Evolutionary conservation across 1,139 yeast genomes (phyloP).

Genomic region (Nakaseomyces kungkrabaensis): DNA sequence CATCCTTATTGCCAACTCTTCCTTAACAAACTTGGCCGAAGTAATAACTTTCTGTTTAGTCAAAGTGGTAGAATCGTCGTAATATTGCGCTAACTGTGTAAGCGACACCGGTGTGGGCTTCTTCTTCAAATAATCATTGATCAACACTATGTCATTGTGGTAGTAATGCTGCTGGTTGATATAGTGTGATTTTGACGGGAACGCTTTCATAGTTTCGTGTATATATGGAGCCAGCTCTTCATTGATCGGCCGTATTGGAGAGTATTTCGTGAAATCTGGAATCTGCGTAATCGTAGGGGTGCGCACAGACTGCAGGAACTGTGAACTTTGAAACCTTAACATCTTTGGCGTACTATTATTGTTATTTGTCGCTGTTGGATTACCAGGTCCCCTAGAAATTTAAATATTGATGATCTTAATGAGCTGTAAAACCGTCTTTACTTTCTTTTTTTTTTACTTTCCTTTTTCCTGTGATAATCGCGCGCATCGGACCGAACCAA

Average conservation of each 20-base stretch:
- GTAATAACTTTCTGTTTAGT: conserved; percentile 70
- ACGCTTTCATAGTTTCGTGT: conserved; percentile 25
- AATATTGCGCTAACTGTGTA: conserved; percentile 81
- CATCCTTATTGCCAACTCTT: conserved; percentile 74
- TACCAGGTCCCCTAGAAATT: too few relatives aligned
- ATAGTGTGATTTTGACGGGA: conserved; percentile 28
- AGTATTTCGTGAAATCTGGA: conserved; percentile 28
- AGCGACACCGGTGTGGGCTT: conserved; percentile 84
- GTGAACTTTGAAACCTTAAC: background rate
- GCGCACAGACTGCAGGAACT: conserved; percentile 9
- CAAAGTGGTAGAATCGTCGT: conserved; percentile 44
- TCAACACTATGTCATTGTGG: conserved; percentile 55
- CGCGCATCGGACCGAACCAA: background rate
- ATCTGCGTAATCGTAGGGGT: conserved; percentile 20
- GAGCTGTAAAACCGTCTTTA: too few relatives aligned
- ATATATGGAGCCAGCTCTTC: conserved; percentile 27
- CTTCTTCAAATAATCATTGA: conserved; percentile 54
- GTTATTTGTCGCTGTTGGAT: background rate
- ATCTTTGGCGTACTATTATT: background rate
- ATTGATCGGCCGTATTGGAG: conserved; percentile 24
- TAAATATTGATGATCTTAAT: too few relatives aligned
- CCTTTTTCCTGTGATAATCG: too few relatives aligned
- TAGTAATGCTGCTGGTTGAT: conserved; percentile 63
- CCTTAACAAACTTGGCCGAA: conserved; percentile 79
- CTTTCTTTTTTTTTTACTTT: too few relatives aligned